A percentile compares a stretch with the other conserved stretches of the same genome.
These are phyloP conservation scores for Monilinia aucupariae DNA, from an alignment of 2,329 filamentous ascomycete genomes.

Conservation along the genomic window DNA sequence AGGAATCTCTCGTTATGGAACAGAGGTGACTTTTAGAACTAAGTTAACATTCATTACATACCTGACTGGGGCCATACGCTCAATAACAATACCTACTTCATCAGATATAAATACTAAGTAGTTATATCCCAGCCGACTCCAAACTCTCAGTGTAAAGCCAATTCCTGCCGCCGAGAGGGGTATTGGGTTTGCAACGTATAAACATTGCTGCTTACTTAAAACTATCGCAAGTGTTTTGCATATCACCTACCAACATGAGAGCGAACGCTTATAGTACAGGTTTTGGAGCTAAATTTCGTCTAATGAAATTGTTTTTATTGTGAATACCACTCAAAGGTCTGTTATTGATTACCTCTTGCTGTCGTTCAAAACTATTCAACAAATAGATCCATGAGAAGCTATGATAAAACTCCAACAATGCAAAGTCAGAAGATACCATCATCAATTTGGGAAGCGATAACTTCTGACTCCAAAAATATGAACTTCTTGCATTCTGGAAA, in stretches of 20 bases:
- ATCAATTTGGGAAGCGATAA: too few relatives aligned
- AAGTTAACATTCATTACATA: too few relatives aligned
- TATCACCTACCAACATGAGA: background rate
- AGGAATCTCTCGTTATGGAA: too few relatives aligned
- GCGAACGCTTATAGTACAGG: background rate
- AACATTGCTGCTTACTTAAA: background rate
- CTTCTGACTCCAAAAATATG: too few relatives aligned
- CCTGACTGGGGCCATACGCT: too few relatives aligned
- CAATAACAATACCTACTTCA: too few relatives aligned
- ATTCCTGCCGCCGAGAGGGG: background rate
- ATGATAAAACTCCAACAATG: background rate
- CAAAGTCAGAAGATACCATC: too few relatives aligned
- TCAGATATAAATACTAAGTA: too few relatives aligned
- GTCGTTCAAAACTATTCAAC: background rate
- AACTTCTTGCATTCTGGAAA: too few relatives aligned
- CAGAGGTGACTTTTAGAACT: too few relatives aligned
- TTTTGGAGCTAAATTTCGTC: background rate
- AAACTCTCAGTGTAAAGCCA: background rate
- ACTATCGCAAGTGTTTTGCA: background rate
- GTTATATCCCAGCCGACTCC: background rate
- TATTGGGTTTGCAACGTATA: background rate
- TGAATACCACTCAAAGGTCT: background rate
- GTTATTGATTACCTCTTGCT: background rate
- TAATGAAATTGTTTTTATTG: background rate
- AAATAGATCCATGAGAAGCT: background rate